Evolutionary conservation across 768 basidiomycete species (phyloP), one percentile per base, ranked within the genome.

Genomic region (Calocybe gangraenosa): DNA sequence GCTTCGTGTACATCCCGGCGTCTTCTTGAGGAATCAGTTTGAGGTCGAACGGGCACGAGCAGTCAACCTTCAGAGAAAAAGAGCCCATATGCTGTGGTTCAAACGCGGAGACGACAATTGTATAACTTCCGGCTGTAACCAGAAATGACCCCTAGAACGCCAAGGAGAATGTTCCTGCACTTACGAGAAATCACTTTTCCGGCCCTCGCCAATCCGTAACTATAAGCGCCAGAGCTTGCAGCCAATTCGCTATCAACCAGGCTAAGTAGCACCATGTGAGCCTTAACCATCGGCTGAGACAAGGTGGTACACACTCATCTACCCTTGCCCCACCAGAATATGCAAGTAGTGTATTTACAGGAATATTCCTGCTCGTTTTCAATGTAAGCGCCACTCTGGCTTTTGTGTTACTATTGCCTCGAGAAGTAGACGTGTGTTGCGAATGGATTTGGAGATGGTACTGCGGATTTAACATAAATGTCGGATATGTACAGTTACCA

Each of bases 381-480:
- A 83, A 56, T 1, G 67, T 68, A 23, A 87, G 46, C 7, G 68
- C 57, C 7, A 78, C 58, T 7, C 60, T 61, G 6, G 71, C 65
- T 54, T 73, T 81, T 17, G 56, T 51, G 37, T 54, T 60, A 22
- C 40, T 31, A 41, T 18, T 34, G 15, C 38, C 41, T 6, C 32
- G 21, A 31, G 40, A 30, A 41, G 43, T 22, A n/a, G 37, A 37
- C 37, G 52, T 42, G 32, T 53, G 58, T 1, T 64, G 55, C 3
- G 76, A 67, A 42, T 73, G 66, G 15, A 95, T 65, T 6, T 65
- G 73, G 11, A 97, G 68, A 44, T 75, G 74, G 63, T 90, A 97
- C 58, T 96, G 92, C 0, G 94, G 94, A 58, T 97, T 98, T 39
- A 78, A 63, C 82, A 95, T 87, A 63, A 87, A 96, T 0, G 86